Base-by-base conservation (phyloP, 805 yeast genomes). In the Metschnikowia anglica region DNA sequence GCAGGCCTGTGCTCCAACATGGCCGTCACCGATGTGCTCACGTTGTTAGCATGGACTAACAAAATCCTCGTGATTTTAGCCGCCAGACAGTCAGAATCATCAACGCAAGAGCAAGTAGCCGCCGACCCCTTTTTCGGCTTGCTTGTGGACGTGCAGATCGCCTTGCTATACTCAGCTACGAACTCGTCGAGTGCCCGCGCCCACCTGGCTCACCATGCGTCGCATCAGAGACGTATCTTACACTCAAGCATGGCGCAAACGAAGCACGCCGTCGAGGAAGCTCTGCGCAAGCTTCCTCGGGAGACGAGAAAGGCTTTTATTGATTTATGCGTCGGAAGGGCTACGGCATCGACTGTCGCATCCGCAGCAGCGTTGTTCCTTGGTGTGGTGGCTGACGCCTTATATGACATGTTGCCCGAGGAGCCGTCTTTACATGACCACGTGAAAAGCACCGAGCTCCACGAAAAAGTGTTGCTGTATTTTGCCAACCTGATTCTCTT, bases 1-100 rank as follows among this genome's bases (percentile, higher is more conserved):
- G 53, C 54, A 13, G 46, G 49, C 21, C 63, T 61, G 23, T 53
- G 72, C n/a, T 18, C 40, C 35, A 51, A 51, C 28, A 67, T 74
- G 44, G 85, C 91, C 1, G 58, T 74, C 4, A 66, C 77, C 2
- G 87, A 80, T 59, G 66, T 81, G 46, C 58, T 80, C 49, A 73
- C 82, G 21, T 60, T 85, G 19, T 63, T 85, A 30, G 69, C 71
- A 13, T 85, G 90, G 89, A 61, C 70, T 34, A 69, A 72, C 58
- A 59, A 36, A 54, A 7, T 43, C 56, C 15, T 37, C 36, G 13
- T 13, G 9, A 13, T 5, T 52, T 30, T 35, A 25, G 44, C 44
- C 18, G 37, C 44, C 15, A 20, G 21, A 9, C 5, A 13, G n/a
- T 55, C 21, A 29, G 38, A 28, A 18, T 12, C 54, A 3, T 10